Evolutionary conservation across 805 yeast genomes (phyloP).

Genomic region (Hanseniaspora mollemarum): DNA sequence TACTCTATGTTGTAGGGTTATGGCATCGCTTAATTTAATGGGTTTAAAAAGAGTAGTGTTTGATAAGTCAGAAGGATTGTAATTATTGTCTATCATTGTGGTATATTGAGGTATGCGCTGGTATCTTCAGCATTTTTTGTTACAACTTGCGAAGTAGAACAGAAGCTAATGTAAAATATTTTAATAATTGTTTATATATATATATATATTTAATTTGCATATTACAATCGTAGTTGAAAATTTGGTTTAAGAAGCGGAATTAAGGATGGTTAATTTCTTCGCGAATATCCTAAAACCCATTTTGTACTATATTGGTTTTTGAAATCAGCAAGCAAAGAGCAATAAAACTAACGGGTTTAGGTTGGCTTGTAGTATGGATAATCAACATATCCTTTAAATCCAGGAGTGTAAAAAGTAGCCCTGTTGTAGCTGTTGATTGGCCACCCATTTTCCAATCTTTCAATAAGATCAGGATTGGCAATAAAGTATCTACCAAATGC

Average conservation of each 20-base stretch:
- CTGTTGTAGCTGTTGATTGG: background rate
- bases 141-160: no score
- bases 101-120: background rate
- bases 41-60: constrained; percentile 36
- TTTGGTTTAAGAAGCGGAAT: no score
- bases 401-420: background rate
- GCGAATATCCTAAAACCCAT: background rate
- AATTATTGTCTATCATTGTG: constrained; percentile 11
- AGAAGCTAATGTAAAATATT: no score
- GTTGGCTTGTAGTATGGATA: background rate
- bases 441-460: background rate
- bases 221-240: no score
- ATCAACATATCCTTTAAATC: background rate
- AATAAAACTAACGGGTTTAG: background rate
- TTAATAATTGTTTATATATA: no score
- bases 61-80: constrained; percentile 23
- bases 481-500: background rate
- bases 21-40: constrained; percentile 33
- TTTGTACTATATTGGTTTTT: no score
- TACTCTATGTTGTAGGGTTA: constrained; percentile 30
- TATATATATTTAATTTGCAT: no score
- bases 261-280: background rate
- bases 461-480: background rate
- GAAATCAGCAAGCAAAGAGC: background rate
- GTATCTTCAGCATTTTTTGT: background rate